Evolutionary conservation across 345 rosid species (phyloP).

Genomic region (Fremontodendron californicum): DNA sequence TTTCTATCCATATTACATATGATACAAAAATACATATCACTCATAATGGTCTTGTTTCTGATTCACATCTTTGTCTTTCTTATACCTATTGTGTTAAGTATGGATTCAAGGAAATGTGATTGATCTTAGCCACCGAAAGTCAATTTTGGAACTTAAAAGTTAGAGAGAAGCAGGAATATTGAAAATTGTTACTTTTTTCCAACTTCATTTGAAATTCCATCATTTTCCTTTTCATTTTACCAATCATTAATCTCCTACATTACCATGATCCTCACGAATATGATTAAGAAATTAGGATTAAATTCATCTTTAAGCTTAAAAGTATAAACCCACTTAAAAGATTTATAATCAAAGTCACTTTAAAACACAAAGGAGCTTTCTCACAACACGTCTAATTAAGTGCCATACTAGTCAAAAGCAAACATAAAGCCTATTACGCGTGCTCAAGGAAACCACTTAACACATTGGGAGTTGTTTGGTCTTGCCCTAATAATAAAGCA

Average conservation of each 20-base stretch:
- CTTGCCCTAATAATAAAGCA: too few species aligned
- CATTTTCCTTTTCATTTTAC: not conserved
- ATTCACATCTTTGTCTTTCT: too few species aligned
- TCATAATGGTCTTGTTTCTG: too few species aligned
- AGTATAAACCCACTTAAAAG: conserved; percentile 5
- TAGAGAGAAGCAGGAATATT: too few species aligned
- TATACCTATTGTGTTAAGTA: too few species aligned
- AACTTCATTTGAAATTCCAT: not conserved
- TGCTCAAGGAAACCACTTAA: not conserved
- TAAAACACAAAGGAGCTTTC: not conserved
- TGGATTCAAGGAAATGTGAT: not conserved
- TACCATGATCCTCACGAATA: not conserved
- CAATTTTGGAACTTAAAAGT: not conserved
- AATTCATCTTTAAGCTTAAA: not conserved
- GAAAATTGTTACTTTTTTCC: not conserved
- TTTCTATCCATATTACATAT: too few species aligned
- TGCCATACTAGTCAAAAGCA: not conserved
- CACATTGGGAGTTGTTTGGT: too few species aligned
- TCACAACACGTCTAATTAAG: too few species aligned
- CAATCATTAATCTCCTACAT: not conserved
- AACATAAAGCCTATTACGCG: not conserved
- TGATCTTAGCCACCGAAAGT: not conserved
- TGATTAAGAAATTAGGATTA: not conserved
- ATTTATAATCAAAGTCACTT: not conserved
- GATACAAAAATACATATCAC: too few species aligned